phyloP scores from a whole-genome alignment of 768 basidiomycete genomes.

The Hypholoma sublateritium region DNA sequence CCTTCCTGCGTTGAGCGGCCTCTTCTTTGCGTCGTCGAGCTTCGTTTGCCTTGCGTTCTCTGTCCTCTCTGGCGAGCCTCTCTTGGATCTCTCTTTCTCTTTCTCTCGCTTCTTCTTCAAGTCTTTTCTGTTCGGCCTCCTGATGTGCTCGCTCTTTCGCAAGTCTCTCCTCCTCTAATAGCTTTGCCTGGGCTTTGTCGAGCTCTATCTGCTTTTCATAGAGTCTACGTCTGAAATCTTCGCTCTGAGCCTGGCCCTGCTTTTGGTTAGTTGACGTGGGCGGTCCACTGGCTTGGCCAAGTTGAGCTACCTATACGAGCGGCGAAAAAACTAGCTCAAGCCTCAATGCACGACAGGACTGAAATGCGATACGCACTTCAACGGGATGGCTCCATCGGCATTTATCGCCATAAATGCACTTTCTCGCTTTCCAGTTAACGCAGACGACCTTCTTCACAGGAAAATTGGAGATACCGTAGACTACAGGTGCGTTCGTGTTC shows the following conservation, averaged over 20 bases:
- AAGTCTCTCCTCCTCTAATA: conserved; percentile 3
- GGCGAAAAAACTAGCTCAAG: too few species aligned
- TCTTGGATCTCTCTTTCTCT: not conserved
- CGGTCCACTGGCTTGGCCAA: too few species aligned
- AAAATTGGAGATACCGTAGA: not conserved
- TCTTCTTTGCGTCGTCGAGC: not conserved
- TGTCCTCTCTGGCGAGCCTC: not conserved
- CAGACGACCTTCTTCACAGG: conserved; percentile 4
- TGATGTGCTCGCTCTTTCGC: not conserved
- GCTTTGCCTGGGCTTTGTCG: not conserved
- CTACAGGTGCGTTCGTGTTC: too few species aligned
- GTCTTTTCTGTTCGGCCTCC: too few species aligned
- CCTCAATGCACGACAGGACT: too few species aligned
- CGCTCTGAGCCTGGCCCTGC: too few species aligned
- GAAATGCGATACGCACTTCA: conserved; percentile 18
- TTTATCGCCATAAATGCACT: conserved; percentile 32
- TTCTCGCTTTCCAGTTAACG: conserved; percentile 32
- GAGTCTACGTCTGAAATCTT: too few species aligned
- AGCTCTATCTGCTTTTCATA: not conserved
- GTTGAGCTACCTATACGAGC: too few species aligned
- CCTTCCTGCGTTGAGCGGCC: not conserved
- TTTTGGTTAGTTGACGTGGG: too few species aligned
- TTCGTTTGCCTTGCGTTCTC: not conserved
- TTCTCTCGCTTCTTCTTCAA: too few species aligned
- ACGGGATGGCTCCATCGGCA: conserved; percentile 34